Base-by-base conservation (phyloP, 2,329 filamentous ascomycete species). In the Chrysoporthe puriensis region DNA sequence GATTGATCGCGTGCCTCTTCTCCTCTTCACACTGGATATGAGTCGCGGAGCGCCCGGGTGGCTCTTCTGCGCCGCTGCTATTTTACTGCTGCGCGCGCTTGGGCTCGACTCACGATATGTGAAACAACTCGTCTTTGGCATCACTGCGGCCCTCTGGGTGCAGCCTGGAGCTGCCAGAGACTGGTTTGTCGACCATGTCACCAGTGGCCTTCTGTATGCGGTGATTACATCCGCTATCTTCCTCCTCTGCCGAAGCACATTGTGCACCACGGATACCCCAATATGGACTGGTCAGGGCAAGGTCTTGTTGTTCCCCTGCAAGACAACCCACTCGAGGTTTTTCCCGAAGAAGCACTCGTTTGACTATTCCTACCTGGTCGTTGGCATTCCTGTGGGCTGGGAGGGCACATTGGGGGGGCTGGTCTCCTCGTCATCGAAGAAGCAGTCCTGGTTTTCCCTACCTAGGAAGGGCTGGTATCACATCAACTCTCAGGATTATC, bases 321-420 rank as follows among this genome's bases (percentile, higher is more conserved):
- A 80, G 57, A 92, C 88, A 16, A 88, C 84, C 2, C 91, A 94
- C 75, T 80, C 85, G 4, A 83, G 91, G 21, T 75, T 90, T n/a
- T 88, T 90, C 67, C 91, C 91, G 0, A 83, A 87, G 73, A 86
- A 84, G 68, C 89, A 93, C 74, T 84, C 84, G 0, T 94, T 94
- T 73, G 81, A 81, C 0, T 92, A 93, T 74, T 88, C 89, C 0
- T 93, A 93, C 75, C 83, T 94, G 1, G 82, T 89, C 58, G 87
- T 89, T 36, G 90, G 91, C 0, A 82, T 91, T 52, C 91, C 90
- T 0, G 83, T 93, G 34, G 85, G 85, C n/a, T 88, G 86, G 76
- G 79, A 80, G 62, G 89, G 88, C 6, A 79, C 79, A 54, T 78
- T 81, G n/a, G 84, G 83, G 58, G 83, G 83, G 11, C 80, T 90